Percentiles rank a stretch among this genome's conserved stretches.
phyloP scores from a whole-genome alignment of 805 yeast genomes.

The Schizosaccharomyces cryophilus region DNA sequence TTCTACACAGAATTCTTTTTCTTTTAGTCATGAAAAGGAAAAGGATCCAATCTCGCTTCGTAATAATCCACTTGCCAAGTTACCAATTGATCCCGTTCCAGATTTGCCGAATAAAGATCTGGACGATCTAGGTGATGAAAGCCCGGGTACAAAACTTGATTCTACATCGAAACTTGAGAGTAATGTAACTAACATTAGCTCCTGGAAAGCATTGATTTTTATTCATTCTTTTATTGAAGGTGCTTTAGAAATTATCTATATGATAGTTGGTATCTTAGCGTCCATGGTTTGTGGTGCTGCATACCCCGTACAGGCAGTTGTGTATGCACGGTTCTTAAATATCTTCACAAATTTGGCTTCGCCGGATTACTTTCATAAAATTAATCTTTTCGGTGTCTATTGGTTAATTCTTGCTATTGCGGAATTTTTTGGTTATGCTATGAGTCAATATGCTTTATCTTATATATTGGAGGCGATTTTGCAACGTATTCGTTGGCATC shows the following conservation, averaged over 20 bases:
- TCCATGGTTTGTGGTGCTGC: constrained; percentile 6
- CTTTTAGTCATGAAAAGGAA: too few relatives aligned
- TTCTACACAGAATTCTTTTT: too few relatives aligned
- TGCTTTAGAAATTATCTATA: constrained; percentile 5
- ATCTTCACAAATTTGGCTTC: constrained; percentile 13
- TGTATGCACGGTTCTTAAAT: constrained; percentile 16
- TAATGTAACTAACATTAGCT: not conserved
- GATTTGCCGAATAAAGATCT: too few relatives aligned
- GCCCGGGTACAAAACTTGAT: not conserved
- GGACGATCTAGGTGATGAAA: too few relatives aligned
- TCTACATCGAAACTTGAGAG: not conserved
- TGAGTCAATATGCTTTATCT: too few relatives aligned
- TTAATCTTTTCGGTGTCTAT: not conserved
- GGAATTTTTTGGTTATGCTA: constrained; percentile 8
- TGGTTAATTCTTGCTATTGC: constrained; percentile 7
- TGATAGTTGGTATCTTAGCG: constrained; percentile 7
- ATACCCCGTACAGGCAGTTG: constrained; percentile 14
- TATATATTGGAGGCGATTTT: constrained; percentile 8
- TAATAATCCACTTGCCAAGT: too few relatives aligned
- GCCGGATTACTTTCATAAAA: constrained; percentile 12
- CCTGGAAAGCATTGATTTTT: not conserved
- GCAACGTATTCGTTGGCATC: constrained; percentile 8
- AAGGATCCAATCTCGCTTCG: too few relatives aligned
- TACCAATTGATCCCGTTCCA: too few relatives aligned
- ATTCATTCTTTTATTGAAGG: not conserved